These are phyloP conservation scores for Cyberlindnera euphorbiiphila DNA, from an alignment of 805 yeast species.

Conservation along the genomic window DNA sequence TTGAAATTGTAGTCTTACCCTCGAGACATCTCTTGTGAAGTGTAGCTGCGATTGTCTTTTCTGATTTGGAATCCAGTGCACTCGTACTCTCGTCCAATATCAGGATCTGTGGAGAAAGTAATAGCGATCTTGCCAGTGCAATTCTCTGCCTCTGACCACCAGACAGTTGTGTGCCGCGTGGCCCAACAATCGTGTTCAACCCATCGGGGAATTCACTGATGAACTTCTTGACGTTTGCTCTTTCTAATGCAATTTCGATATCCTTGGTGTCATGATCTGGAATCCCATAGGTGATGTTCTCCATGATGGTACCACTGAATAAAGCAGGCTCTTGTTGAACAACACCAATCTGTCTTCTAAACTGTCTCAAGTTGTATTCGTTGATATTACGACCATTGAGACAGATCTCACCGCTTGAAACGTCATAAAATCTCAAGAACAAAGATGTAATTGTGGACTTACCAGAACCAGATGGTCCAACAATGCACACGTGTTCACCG, in stretches of 20 bases:
- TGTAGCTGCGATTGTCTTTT: slow-evolving; percentile 77
- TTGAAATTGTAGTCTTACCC: slow-evolving; percentile 74
- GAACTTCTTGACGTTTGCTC: slow-evolving; percentile 73
- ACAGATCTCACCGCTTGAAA: slow-evolving; percentile 55
- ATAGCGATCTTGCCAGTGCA: slow-evolving; percentile 83
- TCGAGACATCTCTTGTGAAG: slow-evolving; percentile 50
- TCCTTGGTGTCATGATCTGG: slow-evolving; percentile 54
- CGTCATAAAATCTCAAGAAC: slow-evolving; percentile 80
- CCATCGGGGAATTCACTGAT: slow-evolving; percentile 76
- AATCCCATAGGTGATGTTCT: slow-evolving; percentile 76
- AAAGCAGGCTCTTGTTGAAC: slow-evolving; percentile 92
- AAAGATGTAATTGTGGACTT: slow-evolving; percentile 84
- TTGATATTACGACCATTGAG: slow-evolving; percentile 63
- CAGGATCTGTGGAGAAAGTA: slow-evolving; percentile 74
- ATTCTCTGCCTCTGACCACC: slow-evolving; percentile 96
- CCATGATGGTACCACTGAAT: slow-evolving; percentile 80
- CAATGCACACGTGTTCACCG: slow-evolving; percentile 90
- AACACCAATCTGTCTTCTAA: slow-evolving; percentile 75
- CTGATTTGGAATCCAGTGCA: slow-evolving; percentile 86
- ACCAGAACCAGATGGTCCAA: slow-evolving; percentile 97
- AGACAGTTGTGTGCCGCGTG: slow-evolving; percentile 82
- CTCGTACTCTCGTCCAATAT: slow-evolving; percentile 93
- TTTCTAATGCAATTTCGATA: slow-evolving; percentile 52
- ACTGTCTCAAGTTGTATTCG: slow-evolving; percentile 64
- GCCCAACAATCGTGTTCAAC: slow-evolving; percentile 77